These are phyloP conservation scores for Penicillium sp. DNA, from an alignment of 2,329 filamentous ascomycete species.

Conservation along the genomic window DNA sequence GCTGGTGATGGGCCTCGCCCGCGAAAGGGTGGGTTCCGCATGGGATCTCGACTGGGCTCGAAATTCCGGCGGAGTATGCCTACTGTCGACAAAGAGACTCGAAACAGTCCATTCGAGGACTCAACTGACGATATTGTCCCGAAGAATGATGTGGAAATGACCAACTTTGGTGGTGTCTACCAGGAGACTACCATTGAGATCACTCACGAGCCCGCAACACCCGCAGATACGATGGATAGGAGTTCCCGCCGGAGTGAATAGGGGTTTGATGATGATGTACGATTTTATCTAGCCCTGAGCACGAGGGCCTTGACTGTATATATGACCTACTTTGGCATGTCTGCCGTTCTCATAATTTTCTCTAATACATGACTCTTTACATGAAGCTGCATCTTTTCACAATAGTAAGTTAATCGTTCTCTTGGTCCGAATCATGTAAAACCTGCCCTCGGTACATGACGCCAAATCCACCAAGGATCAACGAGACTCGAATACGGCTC, in stretches of 20 bases:
- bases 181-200: conserved; percentile 48
- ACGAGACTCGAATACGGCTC: not conserved
- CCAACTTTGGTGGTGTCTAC: conserved; percentile 40
- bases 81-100: conserved; percentile 23
- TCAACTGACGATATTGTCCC: conserved; percentile 48
- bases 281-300: not conserved
- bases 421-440: not conserved
- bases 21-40: conserved; percentile 17
- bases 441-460: not conserved
- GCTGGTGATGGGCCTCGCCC: conserved; percentile 7
- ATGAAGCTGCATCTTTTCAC: not conserved
- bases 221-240: conserved; percentile 12
- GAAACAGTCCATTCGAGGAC: conserved; percentile 35
- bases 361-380: conserved; percentile 1
- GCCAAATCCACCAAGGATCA: not conserved
- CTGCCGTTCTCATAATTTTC: not conserved
- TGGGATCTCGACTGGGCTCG: conserved; percentile 22
- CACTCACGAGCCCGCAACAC: conserved; percentile 34
- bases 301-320: conserved; percentile 4
- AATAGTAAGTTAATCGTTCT: not conserved
- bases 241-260: conserved; percentile 8
- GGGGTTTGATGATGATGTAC: not conserved
- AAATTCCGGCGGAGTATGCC: conserved; percentile 23
- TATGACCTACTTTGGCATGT: conserved; percentile 5
- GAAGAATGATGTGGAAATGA: conserved; percentile 34